Percentiles rank a stretch among this genome's conserved stretches.
Evolutionary conservation across 768 basidiomycete species (phyloP).

Genomic region (Cystobasidium ongulense): DNA sequence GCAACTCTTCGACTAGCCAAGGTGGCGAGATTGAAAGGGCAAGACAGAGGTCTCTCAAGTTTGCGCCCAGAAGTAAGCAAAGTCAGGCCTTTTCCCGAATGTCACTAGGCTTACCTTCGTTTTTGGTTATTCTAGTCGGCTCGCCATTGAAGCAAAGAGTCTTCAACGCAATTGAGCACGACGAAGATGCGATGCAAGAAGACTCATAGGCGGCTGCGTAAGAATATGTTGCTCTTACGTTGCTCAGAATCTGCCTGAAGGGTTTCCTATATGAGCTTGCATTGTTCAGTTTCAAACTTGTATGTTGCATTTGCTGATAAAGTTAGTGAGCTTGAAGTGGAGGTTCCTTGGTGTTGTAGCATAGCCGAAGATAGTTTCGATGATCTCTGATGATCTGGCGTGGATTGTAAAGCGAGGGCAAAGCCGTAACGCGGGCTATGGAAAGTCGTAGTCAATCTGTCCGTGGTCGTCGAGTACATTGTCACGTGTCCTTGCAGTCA

Average conservation of each 20-base stretch:
- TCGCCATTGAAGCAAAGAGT: conserved; percentile 26
- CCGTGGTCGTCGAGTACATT: no score
- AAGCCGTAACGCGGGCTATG: no score
- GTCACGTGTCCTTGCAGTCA: no score
- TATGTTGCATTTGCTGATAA: background rate
- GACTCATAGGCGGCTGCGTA: background rate
- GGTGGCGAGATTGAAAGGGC: conserved; percentile 7
- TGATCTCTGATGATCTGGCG: background rate
- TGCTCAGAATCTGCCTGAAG: no score
- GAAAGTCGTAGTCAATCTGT: no score
- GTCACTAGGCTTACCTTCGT: background rate
- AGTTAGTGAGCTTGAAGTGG: background rate
- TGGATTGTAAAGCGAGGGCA: no score
- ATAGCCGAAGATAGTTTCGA: background rate
- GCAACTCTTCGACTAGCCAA: background rate
- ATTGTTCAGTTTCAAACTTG: no score
- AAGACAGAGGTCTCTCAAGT: background rate
- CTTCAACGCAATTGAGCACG: conserved; percentile 20
- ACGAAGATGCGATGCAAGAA: conserved; percentile 1
- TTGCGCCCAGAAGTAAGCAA: conserved; percentile 19
- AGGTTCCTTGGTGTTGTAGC: background rate
- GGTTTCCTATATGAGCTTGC: no score
- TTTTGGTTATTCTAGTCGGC: background rate
- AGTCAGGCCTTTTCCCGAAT: background rate
- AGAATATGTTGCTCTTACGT: no score